A percentile compares a stretch with the other conserved stretches of the same genome.
Evolutionary conservation across 169 alveolate genomes (phyloP).

Genomic region (Eimeria maxima): DNA sequence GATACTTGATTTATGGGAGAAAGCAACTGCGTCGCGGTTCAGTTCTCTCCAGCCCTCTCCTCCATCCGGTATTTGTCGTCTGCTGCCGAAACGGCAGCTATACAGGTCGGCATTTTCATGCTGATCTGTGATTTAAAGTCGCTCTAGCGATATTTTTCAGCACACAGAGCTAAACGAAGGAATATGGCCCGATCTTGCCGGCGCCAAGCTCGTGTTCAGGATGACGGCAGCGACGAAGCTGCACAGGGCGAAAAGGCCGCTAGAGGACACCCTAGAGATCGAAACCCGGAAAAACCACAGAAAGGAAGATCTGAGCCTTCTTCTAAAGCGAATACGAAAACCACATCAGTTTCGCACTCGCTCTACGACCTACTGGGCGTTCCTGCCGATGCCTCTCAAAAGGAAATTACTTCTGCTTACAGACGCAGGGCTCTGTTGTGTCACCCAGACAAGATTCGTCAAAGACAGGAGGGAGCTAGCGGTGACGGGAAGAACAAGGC

Average conservation of each 20-base stretch:
- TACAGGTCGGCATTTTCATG: background rate
- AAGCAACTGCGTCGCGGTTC: background rate
- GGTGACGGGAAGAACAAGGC: background rate
- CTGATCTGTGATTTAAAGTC: background rate
- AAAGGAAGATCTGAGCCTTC: background rate
- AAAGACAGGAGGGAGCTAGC: slow-evolving; percentile 29
- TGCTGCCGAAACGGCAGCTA: background rate
- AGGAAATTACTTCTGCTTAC: slow-evolving; percentile 93
- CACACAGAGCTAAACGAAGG: background rate
- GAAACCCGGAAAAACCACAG: background rate
- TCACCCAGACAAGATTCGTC: slow-evolving; percentile 95
- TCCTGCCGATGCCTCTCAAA: slow-evolving; percentile 82
- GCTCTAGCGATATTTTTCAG: background rate
- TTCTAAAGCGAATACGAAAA: background rate
- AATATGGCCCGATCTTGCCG: slow-evolving; percentile 39
- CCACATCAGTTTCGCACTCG: slow-evolving; percentile 1
- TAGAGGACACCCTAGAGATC: background rate
- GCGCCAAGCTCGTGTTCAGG: slow-evolving; percentile 10
- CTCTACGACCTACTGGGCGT: slow-evolving; percentile 85
- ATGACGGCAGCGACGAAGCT: background rate
- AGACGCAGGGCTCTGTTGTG: slow-evolving; percentile 90
- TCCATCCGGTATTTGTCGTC: background rate
- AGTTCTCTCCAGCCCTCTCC: background rate
- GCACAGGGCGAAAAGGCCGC: background rate
- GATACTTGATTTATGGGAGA: background rate